A percentile compares a stretch with the other conserved stretches of the same genome.
Conservation (phyloP, 345 rosid species). For the Viola odorata region DNA sequence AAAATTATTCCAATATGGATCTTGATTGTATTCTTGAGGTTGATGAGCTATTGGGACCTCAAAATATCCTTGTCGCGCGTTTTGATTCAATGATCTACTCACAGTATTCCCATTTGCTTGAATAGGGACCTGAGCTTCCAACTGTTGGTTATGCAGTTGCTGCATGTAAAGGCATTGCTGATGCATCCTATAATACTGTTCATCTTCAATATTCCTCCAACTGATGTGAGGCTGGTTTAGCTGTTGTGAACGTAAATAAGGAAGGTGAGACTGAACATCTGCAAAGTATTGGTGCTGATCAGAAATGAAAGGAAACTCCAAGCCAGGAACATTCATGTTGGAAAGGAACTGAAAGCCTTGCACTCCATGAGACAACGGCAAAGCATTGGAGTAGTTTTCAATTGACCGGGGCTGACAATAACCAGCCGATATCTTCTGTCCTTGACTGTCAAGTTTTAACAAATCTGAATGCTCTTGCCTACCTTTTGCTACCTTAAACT, state of each 20-base stretch:
- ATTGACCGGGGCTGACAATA: constrained; percentile 28
- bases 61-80: constrained; percentile 39
- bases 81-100: constrained; percentile 21
- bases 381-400: constrained; percentile 28
- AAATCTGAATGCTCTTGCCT: constrained; percentile 25
- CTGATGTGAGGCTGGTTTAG: constrained; percentile 35
- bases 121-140: constrained; percentile 34
- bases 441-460: constrained; percentile 27
- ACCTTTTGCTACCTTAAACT: constrained; percentile 29
- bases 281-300: constrained; percentile 46
- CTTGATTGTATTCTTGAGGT: constrained; percentile 45
- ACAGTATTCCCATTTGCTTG: constrained; percentile 29
- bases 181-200: constrained; percentile 37
- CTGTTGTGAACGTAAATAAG: constrained; percentile 36
- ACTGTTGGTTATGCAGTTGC: constrained; percentile 34
- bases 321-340: constrained; percentile 30
- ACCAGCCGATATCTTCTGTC: constrained; percentile 38
- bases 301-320: constrained; percentile 37
- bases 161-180: constrained; percentile 40
- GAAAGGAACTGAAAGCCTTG: constrained; percentile 37
- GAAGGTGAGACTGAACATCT: constrained; percentile 34
- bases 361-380: constrained; percentile 40
- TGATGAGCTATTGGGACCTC: constrained; percentile 36
- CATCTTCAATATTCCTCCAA: constrained; percentile 48
- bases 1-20: constrained; percentile 32